Percentiles rank a stretch among this genome's conserved stretches.
Conservation (phyloP, 768 basidiomycete genomes). For the Stropharia rugosoannulata region DNA sequence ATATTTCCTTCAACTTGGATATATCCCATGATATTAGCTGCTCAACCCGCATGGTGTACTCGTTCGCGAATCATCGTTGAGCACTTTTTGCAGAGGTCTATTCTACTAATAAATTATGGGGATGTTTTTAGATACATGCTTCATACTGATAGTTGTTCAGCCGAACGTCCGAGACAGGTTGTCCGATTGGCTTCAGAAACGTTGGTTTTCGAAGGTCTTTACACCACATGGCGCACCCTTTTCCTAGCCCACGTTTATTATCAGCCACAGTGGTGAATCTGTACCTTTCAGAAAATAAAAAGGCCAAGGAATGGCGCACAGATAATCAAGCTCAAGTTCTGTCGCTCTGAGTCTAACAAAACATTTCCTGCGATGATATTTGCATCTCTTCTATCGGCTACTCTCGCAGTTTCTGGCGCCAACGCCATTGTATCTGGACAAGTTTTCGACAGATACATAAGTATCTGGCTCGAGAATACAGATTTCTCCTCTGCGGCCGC, state of each 20-base stretch:
- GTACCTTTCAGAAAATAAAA: neutral
- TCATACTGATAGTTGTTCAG: too few species aligned
- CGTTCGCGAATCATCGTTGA: too few species aligned
- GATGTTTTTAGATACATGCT: too few species aligned
- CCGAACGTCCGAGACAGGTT: too few species aligned
- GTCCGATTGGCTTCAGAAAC: too few species aligned
- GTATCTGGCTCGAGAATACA: slow-evolving; percentile 66
- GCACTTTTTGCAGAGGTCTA: too few species aligned
- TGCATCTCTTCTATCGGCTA: neutral
- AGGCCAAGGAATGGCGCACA: neutral
- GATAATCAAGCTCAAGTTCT: neutral
- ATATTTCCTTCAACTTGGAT: too few species aligned
- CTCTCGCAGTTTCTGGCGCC: neutral
- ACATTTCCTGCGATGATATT: neutral
- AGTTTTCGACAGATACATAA: slow-evolving; percentile 28
- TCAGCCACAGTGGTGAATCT: neutral
- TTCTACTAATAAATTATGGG: too few species aligned
- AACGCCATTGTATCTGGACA: slow-evolving; percentile 18
- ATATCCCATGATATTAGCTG: too few species aligned
- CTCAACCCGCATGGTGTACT: too few species aligned
- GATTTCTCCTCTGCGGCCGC: slow-evolving; percentile 37
- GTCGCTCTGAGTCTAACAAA: neutral
- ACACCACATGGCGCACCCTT: neutral
- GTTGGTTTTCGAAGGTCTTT: too few species aligned
- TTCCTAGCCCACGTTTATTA: neutral